These are phyloP conservation scores for Flaveria trinervia DNA, from an alignment of 129 eudicot genomes.

Conservation along the genomic window DNA sequence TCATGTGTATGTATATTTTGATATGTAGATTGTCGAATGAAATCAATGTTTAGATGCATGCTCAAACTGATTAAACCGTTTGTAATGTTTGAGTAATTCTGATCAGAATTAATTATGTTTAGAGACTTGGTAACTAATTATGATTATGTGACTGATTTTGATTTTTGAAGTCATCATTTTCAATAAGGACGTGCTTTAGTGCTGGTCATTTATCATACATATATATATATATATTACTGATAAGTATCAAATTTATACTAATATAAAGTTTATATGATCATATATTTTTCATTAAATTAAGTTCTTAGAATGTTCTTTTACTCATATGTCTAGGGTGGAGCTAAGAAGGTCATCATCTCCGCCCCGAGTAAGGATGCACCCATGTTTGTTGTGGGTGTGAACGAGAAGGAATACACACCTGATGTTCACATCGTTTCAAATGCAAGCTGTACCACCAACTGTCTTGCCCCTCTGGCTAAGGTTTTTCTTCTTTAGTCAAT, in stretches of 20 bases:
- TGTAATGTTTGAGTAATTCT: background rate
- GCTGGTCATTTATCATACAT: background rate
- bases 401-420: constrained; percentile 67
- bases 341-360: constrained; percentile 68
- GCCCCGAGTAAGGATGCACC: constrained; percentile 81
- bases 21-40: background rate
- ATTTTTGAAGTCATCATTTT: background rate
- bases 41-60: background rate
- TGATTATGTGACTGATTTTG: background rate
- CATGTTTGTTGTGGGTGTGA: constrained; percentile 79
- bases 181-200: background rate
- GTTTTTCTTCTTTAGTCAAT: constrained; percentile 5
- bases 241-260: background rate
- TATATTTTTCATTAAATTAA: background rate
- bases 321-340: constrained; percentile 55
- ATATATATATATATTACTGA: too few species aligned
- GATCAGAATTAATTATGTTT: background rate
- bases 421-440: constrained; percentile 66
- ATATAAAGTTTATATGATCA: background rate
- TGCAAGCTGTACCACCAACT: constrained; percentile 73
- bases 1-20: background rate
- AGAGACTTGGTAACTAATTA: background rate
- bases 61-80: background rate
- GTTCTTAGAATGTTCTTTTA: background rate
- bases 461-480: constrained; percentile 78